Conservation (phyloP, 257 asterid species). For the Verbascum thapsus region DNA sequence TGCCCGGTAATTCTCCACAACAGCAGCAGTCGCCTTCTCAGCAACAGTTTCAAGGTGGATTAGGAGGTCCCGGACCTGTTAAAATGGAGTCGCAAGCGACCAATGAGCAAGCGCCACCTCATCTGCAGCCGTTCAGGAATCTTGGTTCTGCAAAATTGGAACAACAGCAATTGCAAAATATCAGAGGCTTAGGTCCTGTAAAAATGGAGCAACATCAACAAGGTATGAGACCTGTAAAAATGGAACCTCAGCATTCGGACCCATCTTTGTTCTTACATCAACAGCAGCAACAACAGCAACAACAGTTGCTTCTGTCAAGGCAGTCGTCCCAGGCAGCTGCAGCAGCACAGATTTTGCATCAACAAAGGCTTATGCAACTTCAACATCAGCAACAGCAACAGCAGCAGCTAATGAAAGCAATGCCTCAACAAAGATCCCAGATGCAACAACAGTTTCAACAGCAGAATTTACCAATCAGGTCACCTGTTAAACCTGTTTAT, state of each 20-base stretch:
- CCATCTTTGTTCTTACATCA: constrained; percentile 72
- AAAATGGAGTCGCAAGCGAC: constrained; percentile 67
- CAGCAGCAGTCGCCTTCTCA: constrained; percentile 47
- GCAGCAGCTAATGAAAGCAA: constrained; percentile 26
- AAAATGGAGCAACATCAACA: constrained; percentile 89
- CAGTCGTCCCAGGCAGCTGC: constrained; percentile 78
- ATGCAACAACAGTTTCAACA: constrained; percentile 60
- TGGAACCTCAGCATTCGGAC: constrained; percentile 82
- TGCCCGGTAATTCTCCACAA: constrained; percentile 62
- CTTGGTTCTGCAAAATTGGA: constrained; percentile 72
- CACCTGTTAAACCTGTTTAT: constrained; percentile 71
- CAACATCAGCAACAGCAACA: constrained; percentile 85
- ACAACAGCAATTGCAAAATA: constrained; percentile 72
- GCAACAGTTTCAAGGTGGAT: constrained; percentile 72
- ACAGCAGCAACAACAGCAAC: constrained; percentile 59
- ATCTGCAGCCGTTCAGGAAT: constrained; percentile 62
- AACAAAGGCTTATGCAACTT: constrained; percentile 75
- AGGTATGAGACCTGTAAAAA: constrained; percentile 72
- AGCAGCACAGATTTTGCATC: constrained; percentile 79
- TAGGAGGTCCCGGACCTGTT: constrained; percentile 71
- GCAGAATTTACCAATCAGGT: constrained; percentile 63
- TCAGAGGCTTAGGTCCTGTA: constrained; percentile 71
- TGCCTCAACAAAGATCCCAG: constrained; percentile 20
- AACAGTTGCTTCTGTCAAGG: constrained; percentile 69
- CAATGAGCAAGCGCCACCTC: constrained; percentile 67